Evolutionary conservation across 2,329 filamentous ascomycete genomes (phyloP).

Genomic region (Tympanopsis confertula): DNA sequence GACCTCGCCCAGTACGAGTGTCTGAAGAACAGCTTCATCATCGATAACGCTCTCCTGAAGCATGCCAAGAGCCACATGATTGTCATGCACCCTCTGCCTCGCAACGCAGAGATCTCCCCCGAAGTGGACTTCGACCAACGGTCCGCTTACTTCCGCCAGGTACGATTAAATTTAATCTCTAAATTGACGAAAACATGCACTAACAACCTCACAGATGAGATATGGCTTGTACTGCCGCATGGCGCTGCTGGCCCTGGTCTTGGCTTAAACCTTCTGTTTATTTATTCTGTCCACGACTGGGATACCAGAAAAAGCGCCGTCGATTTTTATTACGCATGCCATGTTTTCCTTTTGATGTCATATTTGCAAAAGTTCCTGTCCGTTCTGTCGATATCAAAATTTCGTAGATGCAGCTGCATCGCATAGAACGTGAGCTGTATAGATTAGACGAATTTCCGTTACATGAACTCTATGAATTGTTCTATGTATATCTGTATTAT

Average conservation of each 20-base stretch:
- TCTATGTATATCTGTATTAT: background rate
- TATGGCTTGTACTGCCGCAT: conserved; percentile 97
- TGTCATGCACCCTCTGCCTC: conserved; percentile 87
- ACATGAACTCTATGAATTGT: background rate
- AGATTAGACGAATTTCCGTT: conserved; percentile 1
- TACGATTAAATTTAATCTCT: conserved; percentile 41
- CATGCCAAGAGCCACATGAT: conserved; percentile 87
- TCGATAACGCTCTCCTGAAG: conserved; percentile 83
- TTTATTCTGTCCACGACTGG: background rate
- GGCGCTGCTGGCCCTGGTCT: conserved; percentile 87
- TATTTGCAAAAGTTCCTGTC: background rate
- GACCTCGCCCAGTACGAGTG: conserved; percentile 69
- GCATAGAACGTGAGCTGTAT: background rate
- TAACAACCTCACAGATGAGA: conserved; percentile 57
- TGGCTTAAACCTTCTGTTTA: conserved; percentile 33
- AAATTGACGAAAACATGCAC: conserved; percentile 2
- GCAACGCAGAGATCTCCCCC: conserved; percentile 85
- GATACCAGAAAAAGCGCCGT: background rate
- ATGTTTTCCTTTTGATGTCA: background rate
- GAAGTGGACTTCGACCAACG: conserved; percentile 96
- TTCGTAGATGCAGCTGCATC: background rate
- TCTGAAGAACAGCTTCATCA: conserved; percentile 77
- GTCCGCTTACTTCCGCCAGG: conserved; percentile 98
- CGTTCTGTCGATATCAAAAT: background rate
- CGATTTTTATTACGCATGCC: background rate